These are phyloP conservation scores for Cajanus cajan DNA, from an alignment of 306 rosid species.

Conservation along the genomic window DNA sequence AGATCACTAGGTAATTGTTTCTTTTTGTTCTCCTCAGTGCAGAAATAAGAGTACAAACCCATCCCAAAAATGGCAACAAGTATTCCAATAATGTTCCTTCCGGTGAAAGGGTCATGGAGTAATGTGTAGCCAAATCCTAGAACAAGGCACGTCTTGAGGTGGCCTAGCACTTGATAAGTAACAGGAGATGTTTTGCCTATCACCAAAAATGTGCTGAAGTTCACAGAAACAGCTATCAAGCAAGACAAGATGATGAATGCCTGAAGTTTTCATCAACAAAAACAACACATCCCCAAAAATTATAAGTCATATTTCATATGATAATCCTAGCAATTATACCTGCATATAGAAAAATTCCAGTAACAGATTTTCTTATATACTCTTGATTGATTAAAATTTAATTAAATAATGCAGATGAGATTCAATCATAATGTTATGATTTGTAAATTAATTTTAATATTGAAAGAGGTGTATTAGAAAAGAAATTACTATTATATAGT, in stretches of 20 bases:
- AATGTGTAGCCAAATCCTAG: conserved; percentile 94
- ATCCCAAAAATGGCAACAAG: conserved; percentile 75
- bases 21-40: conserved; percentile 79
- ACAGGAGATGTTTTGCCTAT: conserved; percentile 99
- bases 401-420: too few relatives aligned
- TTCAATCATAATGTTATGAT: background rate
- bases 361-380: background rate
- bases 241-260: conserved; percentile 82
- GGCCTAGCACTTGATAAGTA: conserved; percentile 94
- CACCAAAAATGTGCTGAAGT: conserved; percentile 93
- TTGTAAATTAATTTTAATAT: background rate
- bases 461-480: background rate
- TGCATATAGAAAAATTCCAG: background rate
- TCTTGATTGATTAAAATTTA: too few relatives aligned
- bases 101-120: conserved; percentile 92
- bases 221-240: conserved; percentile 88
- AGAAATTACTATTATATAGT: background rate
- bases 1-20: conserved; percentile 59
- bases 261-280: conserved; percentile 41
- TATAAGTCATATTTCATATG: background rate
- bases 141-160: conserved; percentile 95
- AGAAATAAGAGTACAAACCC: conserved; percentile 93
- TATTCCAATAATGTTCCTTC: conserved; percentile 85
- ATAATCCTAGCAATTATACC: background rate
- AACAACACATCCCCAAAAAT: background rate